Evolutionary conservation across 2,329 filamentous ascomycete species (phyloP).

Genomic region (Aureobasidium sp.): DNA sequence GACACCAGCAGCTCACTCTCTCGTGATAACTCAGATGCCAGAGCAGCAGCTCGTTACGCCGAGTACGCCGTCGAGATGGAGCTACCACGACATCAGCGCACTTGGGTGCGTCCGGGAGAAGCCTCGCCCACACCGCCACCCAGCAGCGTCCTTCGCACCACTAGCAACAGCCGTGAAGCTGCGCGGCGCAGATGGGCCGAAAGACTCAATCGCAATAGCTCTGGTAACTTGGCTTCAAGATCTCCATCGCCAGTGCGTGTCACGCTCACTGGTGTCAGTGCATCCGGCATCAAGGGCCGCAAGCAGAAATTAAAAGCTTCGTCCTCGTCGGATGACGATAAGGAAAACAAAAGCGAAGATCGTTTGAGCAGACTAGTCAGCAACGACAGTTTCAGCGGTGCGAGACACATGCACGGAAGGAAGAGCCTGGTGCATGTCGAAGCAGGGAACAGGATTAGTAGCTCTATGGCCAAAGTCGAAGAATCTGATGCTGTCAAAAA

Average conservation of each 20-base stretch:
- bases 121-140: conserved; percentile 30
- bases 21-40: conserved; percentile 18
- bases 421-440: conserved; percentile 12
- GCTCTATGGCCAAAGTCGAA: conserved; percentile 23
- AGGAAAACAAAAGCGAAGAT: conserved; percentile 6
- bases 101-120: conserved; percentile 28
- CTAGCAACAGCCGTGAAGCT: background rate
- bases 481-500: conserved; percentile 16
- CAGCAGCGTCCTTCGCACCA: conserved; percentile 15
- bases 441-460: conserved; percentile 23
- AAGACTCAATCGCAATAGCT: conserved; percentile 15
- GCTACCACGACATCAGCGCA: conserved; percentile 22
- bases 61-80: conserved; percentile 4
- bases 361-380: conserved; percentile 23
- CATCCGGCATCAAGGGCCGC: background rate
- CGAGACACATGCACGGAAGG: conserved; percentile 13
- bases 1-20: conserved; percentile 13
- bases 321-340: background rate
- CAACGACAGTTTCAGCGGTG: conserved; percentile 25
- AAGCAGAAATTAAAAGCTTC: background rate
- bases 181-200: conserved; percentile 7
- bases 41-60: conserved; percentile 2
- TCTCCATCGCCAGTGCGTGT: conserved; percentile 21
- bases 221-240: conserved; percentile 18
- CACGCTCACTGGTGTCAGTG: conserved; percentile 14